Percentiles rank a stretch among this genome's conserved stretches.
Evolutionary conservation across 2,329 filamentous ascomycete genomes (phyloP).

Genomic region (Ophiostoma australiae): DNA sequence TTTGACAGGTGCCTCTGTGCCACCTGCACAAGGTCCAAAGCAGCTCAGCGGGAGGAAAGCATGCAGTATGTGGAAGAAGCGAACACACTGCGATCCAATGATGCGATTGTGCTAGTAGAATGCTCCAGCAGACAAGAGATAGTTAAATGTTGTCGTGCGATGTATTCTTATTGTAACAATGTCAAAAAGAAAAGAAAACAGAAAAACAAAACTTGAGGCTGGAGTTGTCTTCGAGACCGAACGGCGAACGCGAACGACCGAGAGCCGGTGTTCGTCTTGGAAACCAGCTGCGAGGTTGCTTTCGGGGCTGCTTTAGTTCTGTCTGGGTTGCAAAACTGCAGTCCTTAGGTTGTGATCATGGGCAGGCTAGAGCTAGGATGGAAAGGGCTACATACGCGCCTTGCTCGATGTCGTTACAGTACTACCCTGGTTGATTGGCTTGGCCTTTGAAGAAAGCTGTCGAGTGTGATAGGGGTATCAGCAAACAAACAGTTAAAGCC

Average conservation of each 20-base stretch:
- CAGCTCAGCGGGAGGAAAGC: background rate
- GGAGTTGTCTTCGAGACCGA: background rate
- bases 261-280: background rate
- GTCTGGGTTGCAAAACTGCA: background rate
- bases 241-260: background rate
- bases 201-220: background rate
- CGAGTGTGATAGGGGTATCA: background rate
- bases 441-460: background rate
- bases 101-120: background rate
- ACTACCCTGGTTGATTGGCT: background rate
- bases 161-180: background rate
- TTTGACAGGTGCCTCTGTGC: background rate
- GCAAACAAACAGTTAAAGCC: background rate
- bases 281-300: background rate
- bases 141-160: background rate
- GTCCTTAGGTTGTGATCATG: background rate
- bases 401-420: background rate
- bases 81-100: background rate
- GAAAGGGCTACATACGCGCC: background rate
- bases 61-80: background rate
- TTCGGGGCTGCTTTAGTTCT: background rate
- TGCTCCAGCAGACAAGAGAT: no score
- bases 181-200: background rate
- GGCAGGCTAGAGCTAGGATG: background rate
- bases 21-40: slow-evolving; percentile 6